Evolutionary conservation across 495 filamentous ascomycete species (phyloP).

Genomic region (Pyronema domesticum): DNA sequence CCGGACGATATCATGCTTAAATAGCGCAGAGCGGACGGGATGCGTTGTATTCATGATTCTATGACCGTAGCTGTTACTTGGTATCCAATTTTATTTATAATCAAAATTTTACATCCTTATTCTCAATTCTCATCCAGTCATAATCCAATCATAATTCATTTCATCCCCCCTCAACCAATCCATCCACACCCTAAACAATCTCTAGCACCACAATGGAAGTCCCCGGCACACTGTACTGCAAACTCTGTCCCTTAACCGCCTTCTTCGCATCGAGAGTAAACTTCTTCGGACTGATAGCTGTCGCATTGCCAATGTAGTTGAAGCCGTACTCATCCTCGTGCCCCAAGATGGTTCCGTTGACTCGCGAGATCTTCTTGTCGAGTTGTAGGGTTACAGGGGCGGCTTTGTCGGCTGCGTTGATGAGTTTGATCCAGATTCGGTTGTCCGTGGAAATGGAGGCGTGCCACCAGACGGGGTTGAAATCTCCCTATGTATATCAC

Average conservation of each 20-base stretch:
- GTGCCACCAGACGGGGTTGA: slow-evolving; percentile 39
- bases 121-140: too few relatives aligned
- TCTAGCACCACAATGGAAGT: slow-evolving; percentile 15
- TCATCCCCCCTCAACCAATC: background rate
- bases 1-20: too few relatives aligned
- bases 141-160: too few relatives aligned
- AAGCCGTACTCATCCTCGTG: slow-evolving; percentile 27
- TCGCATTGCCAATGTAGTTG: slow-evolving; percentile 25
- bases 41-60: too few relatives aligned
- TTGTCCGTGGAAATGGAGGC: slow-evolving; percentile 22
- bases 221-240: slow-evolving; percentile 13
- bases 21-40: too few relatives aligned
- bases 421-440: slow-evolving; percentile 22
- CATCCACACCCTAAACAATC: slow-evolving; percentile 6
- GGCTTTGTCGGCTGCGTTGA: slow-evolving; percentile 26
- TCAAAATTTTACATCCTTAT: too few relatives aligned
- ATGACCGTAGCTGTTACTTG: too few relatives aligned
- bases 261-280: slow-evolving; percentile 7
- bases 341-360: slow-evolving; percentile 28
- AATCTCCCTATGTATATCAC: slow-evolving; percentile 18
- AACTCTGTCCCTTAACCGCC: background rate
- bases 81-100: too few relatives aligned
- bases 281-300: slow-evolving; percentile 16
- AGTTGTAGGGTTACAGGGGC: slow-evolving; percentile 21
- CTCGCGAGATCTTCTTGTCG: slow-evolving; percentile 19